A percentile compares a stretch with the other conserved stretches of the same genome.
phyloP scores from a whole-genome alignment of 2,329 filamentous ascomycete species.

The Aspergillus tamarii region DNA sequence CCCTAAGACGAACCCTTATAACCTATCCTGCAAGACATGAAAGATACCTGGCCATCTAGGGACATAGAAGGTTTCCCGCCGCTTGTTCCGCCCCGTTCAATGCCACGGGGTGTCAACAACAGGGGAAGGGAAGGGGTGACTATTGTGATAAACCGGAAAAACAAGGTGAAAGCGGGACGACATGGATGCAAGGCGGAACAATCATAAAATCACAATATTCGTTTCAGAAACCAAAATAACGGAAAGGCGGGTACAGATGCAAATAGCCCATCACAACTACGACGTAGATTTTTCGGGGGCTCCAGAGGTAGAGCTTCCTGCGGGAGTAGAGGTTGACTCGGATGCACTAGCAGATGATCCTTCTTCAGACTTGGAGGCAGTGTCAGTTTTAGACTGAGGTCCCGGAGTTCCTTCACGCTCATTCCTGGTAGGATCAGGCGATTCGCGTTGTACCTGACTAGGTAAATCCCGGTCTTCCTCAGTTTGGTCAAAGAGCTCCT shows the following conservation, averaged over 20 bases:
- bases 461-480: slow-evolving; percentile 83
- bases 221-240: slow-evolving; percentile 26
- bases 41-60: slow-evolving; percentile 10
- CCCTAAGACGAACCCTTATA: slow-evolving; percentile 17
- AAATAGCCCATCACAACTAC: slow-evolving; percentile 28
- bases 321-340: slow-evolving; percentile 42
- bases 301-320: slow-evolving; percentile 32
- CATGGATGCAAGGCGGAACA: slow-evolving; percentile 19
- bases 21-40: slow-evolving; percentile 20
- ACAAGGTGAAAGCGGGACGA: slow-evolving; percentile 17
- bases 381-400: slow-evolving; percentile 44
- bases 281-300: slow-evolving; percentile 33
- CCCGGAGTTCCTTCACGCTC: slow-evolving; percentile 57
- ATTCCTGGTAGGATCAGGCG: slow-evolving; percentile 43
- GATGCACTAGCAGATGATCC: slow-evolving; percentile 33
- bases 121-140: slow-evolving; percentile 15
- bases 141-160: slow-evolving; percentile 19
- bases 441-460: slow-evolving; percentile 75
- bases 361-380: slow-evolving; percentile 23
- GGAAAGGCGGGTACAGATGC: slow-evolving; percentile 17
- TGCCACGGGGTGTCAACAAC: slow-evolving; percentile 18
- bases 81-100: slow-evolving; percentile 16
- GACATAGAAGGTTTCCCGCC: slow-evolving; percentile 4
- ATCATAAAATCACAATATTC: slow-evolving; percentile 23
- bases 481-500: slow-evolving; percentile 92